Base-by-base conservation (phyloP, 2,329 filamentous ascomycete species). In the Mycocentrospora acerina region DNA sequence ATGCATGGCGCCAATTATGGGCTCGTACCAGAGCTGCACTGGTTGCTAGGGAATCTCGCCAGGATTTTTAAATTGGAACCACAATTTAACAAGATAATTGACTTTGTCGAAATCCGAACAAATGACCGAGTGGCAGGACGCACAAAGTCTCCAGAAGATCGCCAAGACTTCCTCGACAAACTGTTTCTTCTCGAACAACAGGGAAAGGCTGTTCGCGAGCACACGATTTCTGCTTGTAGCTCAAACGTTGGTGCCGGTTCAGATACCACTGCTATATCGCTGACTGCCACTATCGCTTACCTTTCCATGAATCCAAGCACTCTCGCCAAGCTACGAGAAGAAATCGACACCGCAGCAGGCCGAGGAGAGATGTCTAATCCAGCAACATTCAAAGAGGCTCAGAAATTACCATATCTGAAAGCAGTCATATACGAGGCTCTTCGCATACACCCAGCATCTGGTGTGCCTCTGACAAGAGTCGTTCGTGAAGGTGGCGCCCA, bases 211-310 rank as follows among this genome's bases (percentile, higher is more conserved):
- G 44, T 44, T 11, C 33, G 48, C 7, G 14, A 4, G 2, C 19
- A 42, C 32, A 50, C 41, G 2, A 19, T 24, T 3, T 24, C 32
- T 11, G 33, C 36, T n/a, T 37, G 35, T 12, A 1, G 2, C 11
- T 17, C 31, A 8, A 74, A 72, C 32, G 53, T 74, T 12, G 53
- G 40, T 13, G 69, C 67, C 3, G 70, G 66, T 2, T 63, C 53
- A 2, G 69, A 69, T 43, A 79, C 77, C 0, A 79, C 76, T 0
- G 68, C 73, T 2, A 73, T 77, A 29, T 71, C 67, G 2, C 63
- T 80, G 0, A 67, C 66, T 0, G 60, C 69, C 2, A 63, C 75
- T 4, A 50, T 79, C 19, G 76, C 74, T 41, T 45, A 73, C 41
- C 57, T 79, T 2, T 35, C 75, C 4, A 67, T 66, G 24, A 59